A percentile compares a stretch with the other conserved stretches of the same genome.
Evolutionary conservation across 208 protist genomes (phyloP).

Genomic region (Leishmania lainsoni): DNA sequence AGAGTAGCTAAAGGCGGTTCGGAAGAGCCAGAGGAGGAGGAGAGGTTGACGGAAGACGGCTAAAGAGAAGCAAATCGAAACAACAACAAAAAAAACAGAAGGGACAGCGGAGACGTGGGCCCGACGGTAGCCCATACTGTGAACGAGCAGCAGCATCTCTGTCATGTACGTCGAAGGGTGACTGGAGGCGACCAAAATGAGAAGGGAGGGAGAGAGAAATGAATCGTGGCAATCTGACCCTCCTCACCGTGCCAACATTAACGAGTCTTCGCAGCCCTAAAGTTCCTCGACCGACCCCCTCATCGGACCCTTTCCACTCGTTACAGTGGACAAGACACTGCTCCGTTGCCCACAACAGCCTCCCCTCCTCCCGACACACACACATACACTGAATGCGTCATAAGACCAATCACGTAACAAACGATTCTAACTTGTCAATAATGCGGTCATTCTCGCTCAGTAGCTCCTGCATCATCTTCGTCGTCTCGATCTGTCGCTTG

Average conservation of each 20-base stretch:
- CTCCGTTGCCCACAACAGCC: background rate
- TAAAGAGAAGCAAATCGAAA: background rate
- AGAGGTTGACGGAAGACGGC: background rate
- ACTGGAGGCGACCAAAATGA: background rate
- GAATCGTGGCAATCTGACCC: background rate
- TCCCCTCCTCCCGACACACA: background rate
- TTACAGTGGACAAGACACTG: background rate
- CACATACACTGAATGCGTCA: background rate
- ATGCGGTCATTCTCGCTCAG: constrained; percentile 68
- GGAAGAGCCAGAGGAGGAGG: background rate
- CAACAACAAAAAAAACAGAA: background rate
- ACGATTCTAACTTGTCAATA: constrained; percentile 53
- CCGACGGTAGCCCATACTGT: background rate
- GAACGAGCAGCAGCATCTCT: background rate
- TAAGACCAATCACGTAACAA: constrained; percentile 37
- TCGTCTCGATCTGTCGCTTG: constrained; percentile 65
- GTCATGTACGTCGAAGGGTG: background rate
- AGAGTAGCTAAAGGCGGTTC: background rate
- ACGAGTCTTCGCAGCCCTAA: background rate
- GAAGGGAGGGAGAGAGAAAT: background rate
- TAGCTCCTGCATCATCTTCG: constrained; percentile 61
- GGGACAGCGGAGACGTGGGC: background rate
- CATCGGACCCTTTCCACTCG: background rate
- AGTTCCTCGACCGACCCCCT: too few relatives aligned
- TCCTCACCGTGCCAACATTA: background rate